phyloP scores from a whole-genome alignment of 2,329 filamentous ascomycete species.

The Cladosporium sp. region DNA sequence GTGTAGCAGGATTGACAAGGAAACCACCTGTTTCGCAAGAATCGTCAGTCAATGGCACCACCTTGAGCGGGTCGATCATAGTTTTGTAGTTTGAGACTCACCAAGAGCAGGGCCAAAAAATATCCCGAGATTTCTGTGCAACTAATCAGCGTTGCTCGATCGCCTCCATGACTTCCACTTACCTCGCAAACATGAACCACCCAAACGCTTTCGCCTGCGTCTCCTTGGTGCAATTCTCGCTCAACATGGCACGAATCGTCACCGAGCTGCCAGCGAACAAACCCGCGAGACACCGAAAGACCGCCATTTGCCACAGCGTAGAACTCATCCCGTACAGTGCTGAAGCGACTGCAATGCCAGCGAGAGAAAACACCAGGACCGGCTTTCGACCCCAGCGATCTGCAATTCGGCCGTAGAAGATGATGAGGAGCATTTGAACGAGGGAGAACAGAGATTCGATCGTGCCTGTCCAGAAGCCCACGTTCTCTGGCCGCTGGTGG shows the following conservation, averaged over 20 bases:
- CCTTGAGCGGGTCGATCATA: background rate
- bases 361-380: slow-evolving; percentile 62
- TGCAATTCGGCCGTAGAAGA: slow-evolving; percentile 65
- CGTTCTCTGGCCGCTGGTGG: slow-evolving; percentile 56
- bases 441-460: slow-evolving; percentile 69
- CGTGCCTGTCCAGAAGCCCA: slow-evolving; percentile 74
- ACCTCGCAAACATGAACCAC: slow-evolving; percentile 66
- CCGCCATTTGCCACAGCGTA: slow-evolving; percentile 68
- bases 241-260: slow-evolving; percentile 72
- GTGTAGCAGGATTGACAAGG: slow-evolving; percentile 62
- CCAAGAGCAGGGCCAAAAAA: slow-evolving; percentile 64
- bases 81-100: slow-evolving; percentile 18
- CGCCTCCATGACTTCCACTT: slow-evolving; percentile 22
- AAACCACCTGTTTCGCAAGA: slow-evolving; percentile 52
- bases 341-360: slow-evolving; percentile 59
- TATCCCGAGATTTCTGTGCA: slow-evolving; percentile 60
- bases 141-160: background rate
- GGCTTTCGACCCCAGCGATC: slow-evolving; percentile 71
- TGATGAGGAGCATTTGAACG: slow-evolving; percentile 73
- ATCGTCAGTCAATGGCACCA: too few relatives aligned
- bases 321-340: slow-evolving; percentile 65
- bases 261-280: slow-evolving; percentile 71
- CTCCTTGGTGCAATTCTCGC: slow-evolving; percentile 64
- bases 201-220: slow-evolving; percentile 72
- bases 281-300: slow-evolving; percentile 67